These are phyloP conservation scores for Trichosanthes truncata DNA, from an alignment of 306 rosid species.

Conservation along the genomic window DNA sequence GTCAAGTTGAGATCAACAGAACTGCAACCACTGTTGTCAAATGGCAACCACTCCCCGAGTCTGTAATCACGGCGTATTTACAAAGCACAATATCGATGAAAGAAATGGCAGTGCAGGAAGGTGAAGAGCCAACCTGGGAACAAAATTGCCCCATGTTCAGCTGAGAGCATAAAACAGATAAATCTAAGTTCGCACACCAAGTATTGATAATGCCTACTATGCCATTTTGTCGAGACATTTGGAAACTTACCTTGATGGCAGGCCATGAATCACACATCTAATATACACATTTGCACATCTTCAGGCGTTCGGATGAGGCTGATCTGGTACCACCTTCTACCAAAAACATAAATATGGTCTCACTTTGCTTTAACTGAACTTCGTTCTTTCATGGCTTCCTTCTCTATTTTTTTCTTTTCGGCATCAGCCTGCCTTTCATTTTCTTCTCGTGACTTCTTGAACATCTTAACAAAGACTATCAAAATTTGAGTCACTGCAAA, in stretches of 20 bases:
- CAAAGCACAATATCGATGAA: neutral
- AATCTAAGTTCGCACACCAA: neutral
- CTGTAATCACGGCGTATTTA: neutral
- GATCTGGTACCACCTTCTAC: neutral
- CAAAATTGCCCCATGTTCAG: neutral
- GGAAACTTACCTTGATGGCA: neutral
- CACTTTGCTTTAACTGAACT: slow-evolving; percentile 22
- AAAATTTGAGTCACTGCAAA: slow-evolving; percentile 88
- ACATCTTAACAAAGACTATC: slow-evolving; percentile 69
- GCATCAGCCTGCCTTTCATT: slow-evolving; percentile 78
- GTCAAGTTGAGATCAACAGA: neutral
- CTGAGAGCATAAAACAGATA: neutral
- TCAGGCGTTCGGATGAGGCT: neutral
- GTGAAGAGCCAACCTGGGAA: neutral
- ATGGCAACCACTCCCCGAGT: neutral
- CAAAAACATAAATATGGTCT: neutral
- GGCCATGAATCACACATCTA: neutral
- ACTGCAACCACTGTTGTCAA: neutral
- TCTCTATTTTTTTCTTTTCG: slow-evolving; percentile 78
- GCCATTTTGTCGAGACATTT: neutral
- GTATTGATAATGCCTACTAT: neutral
- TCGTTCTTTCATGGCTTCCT: slow-evolving; percentile 86
- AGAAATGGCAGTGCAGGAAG: neutral
- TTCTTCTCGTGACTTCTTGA: slow-evolving; percentile 91
- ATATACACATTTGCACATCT: neutral